Evolutionary conservation across 371 early-diverging fungal species (phyloP).

Genomic region (Apophysomyces trapeziformis): DNA sequence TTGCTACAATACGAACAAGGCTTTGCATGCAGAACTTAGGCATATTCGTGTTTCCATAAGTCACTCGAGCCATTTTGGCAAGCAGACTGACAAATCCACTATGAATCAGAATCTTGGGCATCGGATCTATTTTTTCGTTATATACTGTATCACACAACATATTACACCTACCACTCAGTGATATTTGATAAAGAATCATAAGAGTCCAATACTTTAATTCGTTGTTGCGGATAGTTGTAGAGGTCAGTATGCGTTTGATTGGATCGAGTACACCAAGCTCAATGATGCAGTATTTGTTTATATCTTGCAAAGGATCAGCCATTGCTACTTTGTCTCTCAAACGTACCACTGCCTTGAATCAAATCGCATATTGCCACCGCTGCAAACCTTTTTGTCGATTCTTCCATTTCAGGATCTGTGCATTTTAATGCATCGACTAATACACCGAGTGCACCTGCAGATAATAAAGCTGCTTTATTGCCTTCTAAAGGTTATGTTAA

Average conservation of each 20-base stretch:
- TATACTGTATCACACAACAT: neutral
- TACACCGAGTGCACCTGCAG: slow-evolving; percentile 64
- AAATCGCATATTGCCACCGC: slow-evolving; percentile 75
- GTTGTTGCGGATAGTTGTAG: slow-evolving; percentile 62
- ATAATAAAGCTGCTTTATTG: slow-evolving; percentile 60
- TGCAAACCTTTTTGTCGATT: slow-evolving; percentile 68
- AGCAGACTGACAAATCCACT: slow-evolving; percentile 65
- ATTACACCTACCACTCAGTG: slow-evolving; percentile 57
- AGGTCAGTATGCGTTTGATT: slow-evolving; percentile 61
- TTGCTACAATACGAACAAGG: slow-evolving; percentile 75
- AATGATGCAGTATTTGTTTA: slow-evolving; percentile 57
- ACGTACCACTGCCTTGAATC: slow-evolving; percentile 65
- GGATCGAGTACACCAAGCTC: slow-evolving; percentile 67
- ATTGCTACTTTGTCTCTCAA: neutral
- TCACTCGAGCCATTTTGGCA: slow-evolving; percentile 70
- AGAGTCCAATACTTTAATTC: slow-evolving; percentile 84
- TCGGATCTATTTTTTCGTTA: slow-evolving; percentile 46
- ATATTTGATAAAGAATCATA: slow-evolving; percentile 77
- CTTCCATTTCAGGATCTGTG: slow-evolving; percentile 54
- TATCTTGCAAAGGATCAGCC: slow-evolving; percentile 36
- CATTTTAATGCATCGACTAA: slow-evolving; percentile 64
- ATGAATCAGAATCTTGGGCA: slow-evolving; percentile 63
- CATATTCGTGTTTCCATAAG: slow-evolving; percentile 84
- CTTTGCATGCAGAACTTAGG: slow-evolving; percentile 84
- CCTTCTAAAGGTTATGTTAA: slow-evolving; percentile 47